These are phyloP conservation scores for Aspergillus floridensis DNA, from an alignment of 2,329 filamentous ascomycete species.

Conservation along the genomic window DNA sequence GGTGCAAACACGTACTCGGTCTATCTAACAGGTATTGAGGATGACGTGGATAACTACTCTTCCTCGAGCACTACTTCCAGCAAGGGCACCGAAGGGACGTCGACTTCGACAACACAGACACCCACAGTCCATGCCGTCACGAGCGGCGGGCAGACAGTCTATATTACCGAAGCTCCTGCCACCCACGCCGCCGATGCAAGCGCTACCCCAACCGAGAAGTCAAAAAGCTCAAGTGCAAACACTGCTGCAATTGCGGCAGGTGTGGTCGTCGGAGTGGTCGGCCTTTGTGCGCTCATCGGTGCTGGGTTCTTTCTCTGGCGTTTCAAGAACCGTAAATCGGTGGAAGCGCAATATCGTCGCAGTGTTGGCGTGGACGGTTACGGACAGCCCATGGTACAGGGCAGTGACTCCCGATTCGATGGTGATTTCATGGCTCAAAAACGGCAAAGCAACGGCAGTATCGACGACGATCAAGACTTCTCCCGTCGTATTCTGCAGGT, in stretches of 20 bases:
- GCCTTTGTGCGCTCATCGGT: constrained; percentile 62
- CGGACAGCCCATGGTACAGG: constrained; percentile 58
- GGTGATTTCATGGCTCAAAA: constrained; percentile 76
- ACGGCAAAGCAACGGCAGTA: constrained; percentile 89
- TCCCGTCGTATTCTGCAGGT: constrained; percentile 94
- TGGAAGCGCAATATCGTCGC: constrained; percentile 80
- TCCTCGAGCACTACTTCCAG: constrained; percentile 26
- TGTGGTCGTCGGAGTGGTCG: constrained; percentile 79
- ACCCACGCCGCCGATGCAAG: constrained; percentile 14
- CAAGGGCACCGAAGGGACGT: constrained; percentile 45
- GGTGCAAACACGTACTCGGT: constrained; percentile 54
- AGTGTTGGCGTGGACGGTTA: constrained; percentile 77
- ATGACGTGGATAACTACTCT: constrained; percentile 34
- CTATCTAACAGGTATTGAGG: constrained; percentile 50
- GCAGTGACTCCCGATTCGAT: constrained; percentile 80
- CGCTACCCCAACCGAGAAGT: constrained; percentile 2
- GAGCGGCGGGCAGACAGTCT: constrained; percentile 28
- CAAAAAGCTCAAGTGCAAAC: constrained; percentile 51
- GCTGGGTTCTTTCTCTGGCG: constrained; percentile 73
- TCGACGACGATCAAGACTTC: constrained; percentile 96
- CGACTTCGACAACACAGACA: constrained; percentile 28
- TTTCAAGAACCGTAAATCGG: constrained; percentile 69
- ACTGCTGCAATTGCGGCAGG: constrained; percentile 84
- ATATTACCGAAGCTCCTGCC: constrained; percentile 34
- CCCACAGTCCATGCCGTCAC: constrained; percentile 17